Evolutionary conservation across 495 filamentous ascomycete genomes (phyloP).

Genomic region (Choiromyces venosus): DNA sequence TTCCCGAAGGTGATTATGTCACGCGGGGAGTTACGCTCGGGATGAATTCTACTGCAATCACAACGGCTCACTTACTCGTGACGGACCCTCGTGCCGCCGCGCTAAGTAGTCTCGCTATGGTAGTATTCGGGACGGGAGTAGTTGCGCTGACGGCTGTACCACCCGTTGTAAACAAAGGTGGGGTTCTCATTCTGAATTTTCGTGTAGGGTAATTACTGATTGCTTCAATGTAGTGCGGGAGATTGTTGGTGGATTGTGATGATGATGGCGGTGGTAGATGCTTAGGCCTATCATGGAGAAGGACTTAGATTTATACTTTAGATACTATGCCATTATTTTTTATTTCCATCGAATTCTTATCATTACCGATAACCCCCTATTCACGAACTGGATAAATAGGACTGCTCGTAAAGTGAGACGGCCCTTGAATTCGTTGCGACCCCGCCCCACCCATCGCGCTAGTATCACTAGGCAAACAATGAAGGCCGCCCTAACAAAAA

Average conservation of each 20-base stretch:
- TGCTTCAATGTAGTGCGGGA: slow-evolving; percentile 1
- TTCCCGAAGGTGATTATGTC: slow-evolving; percentile 55
- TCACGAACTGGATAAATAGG: no score
- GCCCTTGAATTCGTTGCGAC: not conserved
- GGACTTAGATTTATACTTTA: not conserved
- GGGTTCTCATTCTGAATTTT: not conserved
- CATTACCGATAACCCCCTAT: not conserved
- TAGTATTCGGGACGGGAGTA: slow-evolving; percentile 52
- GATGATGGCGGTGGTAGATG: not conserved
- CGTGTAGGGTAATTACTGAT: not conserved
- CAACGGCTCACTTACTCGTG: slow-evolving; percentile 50
- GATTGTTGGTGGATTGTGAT: not conserved
- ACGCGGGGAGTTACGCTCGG: slow-evolving; percentile 54
- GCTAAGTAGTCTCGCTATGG: slow-evolving; percentile 53
- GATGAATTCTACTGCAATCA: slow-evolving; percentile 52
- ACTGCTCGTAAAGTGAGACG: not conserved
- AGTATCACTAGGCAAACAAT: not conserved
- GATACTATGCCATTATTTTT: not conserved
- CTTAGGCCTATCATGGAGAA: not conserved
- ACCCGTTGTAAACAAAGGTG: slow-evolving; percentile 38
- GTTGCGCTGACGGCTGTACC: slow-evolving; percentile 52
- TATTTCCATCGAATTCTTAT: no score
- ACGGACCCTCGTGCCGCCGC: slow-evolving; percentile 54
- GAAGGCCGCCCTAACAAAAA: not conserved
- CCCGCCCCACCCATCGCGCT: not conserved